A percentile compares a stretch with the other conserved stretches of the same genome.
Evolutionary conservation across 192 early-diverging fungal species (phyloP).

Genomic region (Mortierella antarctica): DNA sequence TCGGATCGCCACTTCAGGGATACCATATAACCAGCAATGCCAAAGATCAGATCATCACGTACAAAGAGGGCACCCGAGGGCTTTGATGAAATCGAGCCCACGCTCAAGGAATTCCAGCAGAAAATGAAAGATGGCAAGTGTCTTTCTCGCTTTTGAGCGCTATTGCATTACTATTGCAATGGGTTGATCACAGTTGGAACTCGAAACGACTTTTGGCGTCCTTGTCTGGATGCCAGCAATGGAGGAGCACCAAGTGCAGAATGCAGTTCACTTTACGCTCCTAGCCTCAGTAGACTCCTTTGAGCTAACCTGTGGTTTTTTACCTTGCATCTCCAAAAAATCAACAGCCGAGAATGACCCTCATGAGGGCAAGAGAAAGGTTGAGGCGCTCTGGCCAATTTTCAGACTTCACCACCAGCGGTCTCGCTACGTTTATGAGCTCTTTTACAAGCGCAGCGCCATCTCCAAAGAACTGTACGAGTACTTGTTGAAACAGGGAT

Average conservation of each 20-base stretch:
- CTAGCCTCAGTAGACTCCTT: neutral
- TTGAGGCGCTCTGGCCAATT: conserved; percentile 93
- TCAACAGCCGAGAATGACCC: conserved; percentile 92
- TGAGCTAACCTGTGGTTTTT: conserved; percentile 6
- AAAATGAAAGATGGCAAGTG: conserved; percentile 94
- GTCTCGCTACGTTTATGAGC: conserved; percentile 95
- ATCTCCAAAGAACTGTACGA: conserved; percentile 95
- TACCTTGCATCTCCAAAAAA: neutral
- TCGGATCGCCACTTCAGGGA: too few relatives aligned
- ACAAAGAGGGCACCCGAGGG: conserved; percentile 93
- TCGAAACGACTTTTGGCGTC: neutral
- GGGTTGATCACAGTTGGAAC: neutral
- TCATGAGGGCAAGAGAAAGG: conserved; percentile 92
- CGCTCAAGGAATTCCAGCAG: conserved; percentile 85
- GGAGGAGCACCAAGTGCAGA: too few relatives aligned
- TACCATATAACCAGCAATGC: conserved; percentile 59
- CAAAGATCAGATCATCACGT: conserved; percentile 79
- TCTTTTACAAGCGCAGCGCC: conserved; percentile 95
- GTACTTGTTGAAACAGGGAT: conserved; percentile 90
- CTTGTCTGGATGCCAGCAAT: too few relatives aligned
- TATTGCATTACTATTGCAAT: neutral
- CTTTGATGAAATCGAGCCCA: conserved; percentile 96
- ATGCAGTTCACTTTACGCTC: neutral
- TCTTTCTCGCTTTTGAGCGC: neutral
- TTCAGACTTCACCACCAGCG: conserved; percentile 98